phyloP scores from a whole-genome alignment of 2,329 filamentous ascomycete species.

The Fusarium sp. region DNA sequence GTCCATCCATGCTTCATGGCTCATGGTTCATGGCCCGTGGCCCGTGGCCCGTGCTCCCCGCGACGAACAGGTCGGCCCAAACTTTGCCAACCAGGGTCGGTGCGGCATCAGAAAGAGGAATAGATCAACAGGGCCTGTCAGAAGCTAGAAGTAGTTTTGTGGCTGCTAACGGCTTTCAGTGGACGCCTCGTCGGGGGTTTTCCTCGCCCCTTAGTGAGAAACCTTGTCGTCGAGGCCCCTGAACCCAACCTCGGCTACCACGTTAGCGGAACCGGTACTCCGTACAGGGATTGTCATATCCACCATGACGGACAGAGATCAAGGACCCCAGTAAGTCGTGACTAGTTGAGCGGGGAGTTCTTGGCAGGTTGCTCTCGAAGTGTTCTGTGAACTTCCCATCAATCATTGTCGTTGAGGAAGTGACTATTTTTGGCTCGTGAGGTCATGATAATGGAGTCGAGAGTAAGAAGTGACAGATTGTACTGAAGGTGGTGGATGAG shows the following conservation, averaged over 20 bases:
- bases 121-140: constrained; percentile 44
- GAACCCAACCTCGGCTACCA: constrained; percentile 40
- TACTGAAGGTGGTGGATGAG: constrained; percentile 1
- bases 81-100: constrained; percentile 38
- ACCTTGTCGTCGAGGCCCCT: constrained; percentile 20
- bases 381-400: constrained; percentile 38
- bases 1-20: constrained; percentile 10
- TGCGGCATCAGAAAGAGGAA: constrained; percentile 40
- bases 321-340: constrained; percentile 28
- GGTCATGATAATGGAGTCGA: constrained; percentile 3
- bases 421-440: constrained; percentile 34
- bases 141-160: constrained; percentile 33
- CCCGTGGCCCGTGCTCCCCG: constrained; percentile 22
- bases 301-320: constrained; percentile 43
- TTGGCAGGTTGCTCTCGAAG: constrained; percentile 33
- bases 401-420: constrained; percentile 32
- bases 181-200: constrained; percentile 34
- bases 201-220: constrained; percentile 19
- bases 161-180: constrained; percentile 38
- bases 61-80: constrained; percentile 33
- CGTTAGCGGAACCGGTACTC: constrained; percentile 31
- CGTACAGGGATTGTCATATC: constrained; percentile 7
- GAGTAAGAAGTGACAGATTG: background rate
- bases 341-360: constrained; percentile 32
- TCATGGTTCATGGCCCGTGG: no score